Conservation (phyloP, 2,329 filamentous ascomycete species). For the Beauveria australis region DNA sequence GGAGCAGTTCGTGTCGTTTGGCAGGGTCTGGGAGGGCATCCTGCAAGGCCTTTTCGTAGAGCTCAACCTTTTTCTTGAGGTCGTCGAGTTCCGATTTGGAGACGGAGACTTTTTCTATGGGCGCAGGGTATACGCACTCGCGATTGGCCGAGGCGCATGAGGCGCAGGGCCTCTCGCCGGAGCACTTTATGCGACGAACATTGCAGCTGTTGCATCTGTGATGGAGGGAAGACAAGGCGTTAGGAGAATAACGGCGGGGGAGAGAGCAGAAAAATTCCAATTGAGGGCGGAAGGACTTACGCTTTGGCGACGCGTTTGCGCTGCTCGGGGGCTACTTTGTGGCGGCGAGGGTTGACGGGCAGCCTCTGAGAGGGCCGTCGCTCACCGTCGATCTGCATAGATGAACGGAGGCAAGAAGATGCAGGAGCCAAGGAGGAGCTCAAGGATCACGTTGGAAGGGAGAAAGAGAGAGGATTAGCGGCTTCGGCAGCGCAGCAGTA, state of each 20-base stretch:
- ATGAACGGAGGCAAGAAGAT: neutral
- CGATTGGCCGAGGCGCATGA: slow-evolving; percentile 36
- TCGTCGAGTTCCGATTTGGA: slow-evolving; percentile 33
- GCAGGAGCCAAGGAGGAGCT: neutral
- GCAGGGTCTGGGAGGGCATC: slow-evolving; percentile 28
- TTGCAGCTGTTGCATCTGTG: slow-evolving; percentile 45
- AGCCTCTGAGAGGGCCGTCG: slow-evolving; percentile 28
- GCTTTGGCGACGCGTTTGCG: slow-evolving; percentile 42
- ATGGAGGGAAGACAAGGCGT: neutral
- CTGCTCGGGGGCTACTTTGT: slow-evolving; percentile 38
- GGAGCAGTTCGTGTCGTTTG: slow-evolving; percentile 26
- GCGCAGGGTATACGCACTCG: slow-evolving; percentile 39
- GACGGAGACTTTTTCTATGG: slow-evolving; percentile 35
- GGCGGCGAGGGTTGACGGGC: slow-evolving; percentile 41
- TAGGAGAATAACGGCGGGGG: neutral
- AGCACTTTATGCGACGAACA: slow-evolving; percentile 43
- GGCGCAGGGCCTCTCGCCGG: slow-evolving; percentile 38
- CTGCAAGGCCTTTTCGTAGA: slow-evolving; percentile 32
- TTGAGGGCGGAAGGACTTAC: slow-evolving; percentile 27
- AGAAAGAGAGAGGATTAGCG: neutral
- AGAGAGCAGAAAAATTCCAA: neutral
- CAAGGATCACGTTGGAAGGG: neutral
- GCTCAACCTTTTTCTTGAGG: slow-evolving; percentile 29
- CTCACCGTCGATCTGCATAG: slow-evolving; percentile 22
- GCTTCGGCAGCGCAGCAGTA: neutral